phyloP scores from a whole-genome alignment of 495 filamentous ascomycete species.

The Haplographium delicatum region DNA sequence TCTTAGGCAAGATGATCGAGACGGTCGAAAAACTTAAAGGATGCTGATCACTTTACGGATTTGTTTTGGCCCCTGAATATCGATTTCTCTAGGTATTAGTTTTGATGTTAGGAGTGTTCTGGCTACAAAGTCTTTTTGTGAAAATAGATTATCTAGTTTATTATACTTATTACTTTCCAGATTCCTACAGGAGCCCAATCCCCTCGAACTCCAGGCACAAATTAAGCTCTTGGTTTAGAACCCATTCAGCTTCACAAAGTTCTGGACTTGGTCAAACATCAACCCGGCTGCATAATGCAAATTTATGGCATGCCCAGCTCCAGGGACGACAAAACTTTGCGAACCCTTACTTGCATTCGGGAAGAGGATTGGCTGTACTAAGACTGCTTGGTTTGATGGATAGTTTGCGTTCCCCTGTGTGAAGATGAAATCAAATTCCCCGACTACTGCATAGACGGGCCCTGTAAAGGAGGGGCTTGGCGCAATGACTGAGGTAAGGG shows the following conservation, averaged over 20 bases:
- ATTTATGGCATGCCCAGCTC: constrained; percentile 1
- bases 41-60: too few species aligned
- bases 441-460: neutral
- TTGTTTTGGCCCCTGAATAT: too few species aligned
- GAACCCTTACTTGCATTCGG: constrained; percentile 1
- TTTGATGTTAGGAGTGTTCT: too few species aligned
- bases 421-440: neutral
- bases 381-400: neutral
- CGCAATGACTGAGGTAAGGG: neutral
- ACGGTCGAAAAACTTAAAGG: too few species aligned
- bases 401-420: neutral
- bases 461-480: neutral
- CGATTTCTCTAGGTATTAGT: too few species aligned
- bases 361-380: neutral
- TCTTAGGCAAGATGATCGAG: too few species aligned
- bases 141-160: too few species aligned
- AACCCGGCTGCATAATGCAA: neutral
- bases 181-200: too few species aligned
- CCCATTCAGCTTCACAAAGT: neutral
- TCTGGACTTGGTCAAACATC: constrained; percentile 1
- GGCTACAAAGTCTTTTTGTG: too few species aligned
- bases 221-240: too few species aligned
- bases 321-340: neutral
- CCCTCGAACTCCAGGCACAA: too few species aligned
- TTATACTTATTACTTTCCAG: too few species aligned